Evolutionary conservation across 768 basidiomycete species (phyloP).

Genomic region (Gymnopilus dilepis): DNA sequence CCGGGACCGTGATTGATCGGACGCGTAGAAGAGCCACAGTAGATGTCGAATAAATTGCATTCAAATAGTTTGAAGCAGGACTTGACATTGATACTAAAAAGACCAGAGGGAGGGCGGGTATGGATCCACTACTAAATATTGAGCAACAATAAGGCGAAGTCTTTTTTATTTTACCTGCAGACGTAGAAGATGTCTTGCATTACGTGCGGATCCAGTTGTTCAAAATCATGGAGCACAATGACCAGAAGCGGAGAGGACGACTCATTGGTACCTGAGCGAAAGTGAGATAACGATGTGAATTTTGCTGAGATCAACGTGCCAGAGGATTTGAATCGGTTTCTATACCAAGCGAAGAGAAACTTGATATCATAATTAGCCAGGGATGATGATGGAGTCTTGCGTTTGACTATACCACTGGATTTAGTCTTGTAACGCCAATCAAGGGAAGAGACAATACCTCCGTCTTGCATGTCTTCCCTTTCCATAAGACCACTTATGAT

Average conservation of each 20-base stretch:
- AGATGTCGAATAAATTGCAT: conserved; percentile 60
- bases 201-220: conserved; percentile 66
- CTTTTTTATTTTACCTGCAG: conserved; percentile 57
- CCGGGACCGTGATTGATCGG: conserved; percentile 53
- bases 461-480: conserved; percentile 31
- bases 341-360: conserved; percentile 65
- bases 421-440: neutral
- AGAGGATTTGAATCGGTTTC: conserved; percentile 40
- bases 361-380: conserved; percentile 68
- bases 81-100: conserved; percentile 68
- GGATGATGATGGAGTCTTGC: conserved; percentile 53
- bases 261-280: neutral
- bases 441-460: conserved; percentile 24
- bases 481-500: conserved; percentile 60
- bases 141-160: neutral
- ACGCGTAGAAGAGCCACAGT: conserved; percentile 64
- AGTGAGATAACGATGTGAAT: conserved; percentile 7
- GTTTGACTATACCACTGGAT: conserved; percentile 40
- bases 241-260: conserved; percentile 46
- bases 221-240: conserved; percentile 74
- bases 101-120: conserved; percentile 62
- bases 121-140: conserved; percentile 47
- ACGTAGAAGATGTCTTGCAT: conserved; percentile 75
- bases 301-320: conserved; percentile 31
- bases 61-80: conserved; percentile 63